phyloP scores from a whole-genome alignment of 768 basidiomycete genomes.

The Coprinellus micaceus region DNA sequence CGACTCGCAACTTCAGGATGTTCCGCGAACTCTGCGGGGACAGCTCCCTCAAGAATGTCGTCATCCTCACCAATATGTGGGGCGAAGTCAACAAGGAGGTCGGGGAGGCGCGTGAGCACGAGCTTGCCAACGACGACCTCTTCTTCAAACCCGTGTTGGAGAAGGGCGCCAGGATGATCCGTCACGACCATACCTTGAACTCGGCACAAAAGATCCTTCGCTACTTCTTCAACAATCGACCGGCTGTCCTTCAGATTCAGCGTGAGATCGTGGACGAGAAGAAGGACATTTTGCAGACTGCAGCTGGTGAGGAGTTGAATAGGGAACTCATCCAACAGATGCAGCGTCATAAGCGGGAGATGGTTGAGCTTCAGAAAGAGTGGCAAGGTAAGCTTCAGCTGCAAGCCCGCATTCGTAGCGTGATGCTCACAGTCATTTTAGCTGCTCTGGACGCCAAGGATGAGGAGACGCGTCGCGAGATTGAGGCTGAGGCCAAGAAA shows the following conservation, averaged over 20 bases:
- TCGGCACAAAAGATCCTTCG: conserved; percentile 43
- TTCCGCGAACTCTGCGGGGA: conserved; percentile 47
- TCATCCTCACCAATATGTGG: conserved; percentile 50
- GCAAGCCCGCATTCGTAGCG: background rate
- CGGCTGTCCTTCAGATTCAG: conserved; percentile 49
- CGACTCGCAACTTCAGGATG: conserved; percentile 43
- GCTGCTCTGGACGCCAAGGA: conserved; percentile 41
- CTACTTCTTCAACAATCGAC: conserved; percentile 35
- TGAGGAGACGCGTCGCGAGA: conserved; percentile 42
- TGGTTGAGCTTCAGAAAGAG: conserved; percentile 42
- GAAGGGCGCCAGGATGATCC: conserved; percentile 39
- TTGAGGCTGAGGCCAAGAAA: conserved; percentile 41
- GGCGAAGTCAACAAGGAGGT: conserved; percentile 29
- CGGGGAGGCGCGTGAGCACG: conserved; percentile 38
- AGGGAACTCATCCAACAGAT: conserved; percentile 47
- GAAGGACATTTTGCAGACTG: conserved; percentile 47
- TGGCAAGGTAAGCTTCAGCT: conserved; percentile 32
- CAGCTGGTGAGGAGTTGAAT: conserved; percentile 50
- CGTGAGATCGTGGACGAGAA: conserved; percentile 50
- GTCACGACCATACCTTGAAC: conserved; percentile 33
- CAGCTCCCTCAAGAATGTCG: conserved; percentile 40
- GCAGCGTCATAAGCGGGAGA: conserved; percentile 44
- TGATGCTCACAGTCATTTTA: conserved; percentile 2
- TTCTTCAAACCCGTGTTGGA: conserved; percentile 49
- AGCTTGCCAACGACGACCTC: conserved; percentile 31